phyloP scores from a whole-genome alignment of 805 yeast species.

The Candida rishiriensis region DNA sequence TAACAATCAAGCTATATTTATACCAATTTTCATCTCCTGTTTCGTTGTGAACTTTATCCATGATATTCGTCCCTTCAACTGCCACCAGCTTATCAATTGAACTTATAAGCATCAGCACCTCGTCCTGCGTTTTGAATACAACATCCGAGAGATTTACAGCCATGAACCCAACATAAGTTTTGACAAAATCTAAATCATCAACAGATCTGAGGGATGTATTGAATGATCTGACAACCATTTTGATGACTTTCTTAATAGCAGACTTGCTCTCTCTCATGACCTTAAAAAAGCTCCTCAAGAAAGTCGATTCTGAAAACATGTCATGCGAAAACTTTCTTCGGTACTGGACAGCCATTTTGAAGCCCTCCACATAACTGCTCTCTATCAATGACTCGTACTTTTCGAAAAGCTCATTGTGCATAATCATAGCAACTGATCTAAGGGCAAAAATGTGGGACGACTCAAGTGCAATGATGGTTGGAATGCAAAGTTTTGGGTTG shows the following conservation, averaged over 20 bases:
- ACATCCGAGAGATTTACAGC: slow-evolving; percentile 36
- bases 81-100: slow-evolving; percentile 41
- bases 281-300: slow-evolving; percentile 38
- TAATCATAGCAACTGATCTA: slow-evolving; percentile 41
- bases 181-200: slow-evolving; percentile 9
- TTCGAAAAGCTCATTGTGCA: slow-evolving; percentile 54
- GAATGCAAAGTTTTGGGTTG: slow-evolving; percentile 65
- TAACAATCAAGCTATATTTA: slow-evolving; percentile 11
- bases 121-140: slow-evolving; percentile 44
- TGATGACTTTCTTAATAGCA: slow-evolving; percentile 39
- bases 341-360: slow-evolving; percentile 49
- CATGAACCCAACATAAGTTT: slow-evolving; percentile 31
- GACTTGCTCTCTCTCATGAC: slow-evolving; percentile 37
- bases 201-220: slow-evolving; percentile 13
- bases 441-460: slow-evolving; percentile 44
- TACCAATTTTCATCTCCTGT: slow-evolving; percentile 1
- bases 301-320: slow-evolving; percentile 27
- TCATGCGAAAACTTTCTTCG: slow-evolving; percentile 25
- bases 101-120: slow-evolving; percentile 40
- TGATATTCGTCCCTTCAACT: slow-evolving; percentile 37
- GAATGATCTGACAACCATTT: slow-evolving; percentile 29
- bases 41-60: slow-evolving; percentile 13
- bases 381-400: slow-evolving; percentile 73
- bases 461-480: slow-evolving; percentile 68
- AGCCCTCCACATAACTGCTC: slow-evolving; percentile 57